Conservation (phyloP, 331 rosid genomes). For the Arachis monticola region DNA sequence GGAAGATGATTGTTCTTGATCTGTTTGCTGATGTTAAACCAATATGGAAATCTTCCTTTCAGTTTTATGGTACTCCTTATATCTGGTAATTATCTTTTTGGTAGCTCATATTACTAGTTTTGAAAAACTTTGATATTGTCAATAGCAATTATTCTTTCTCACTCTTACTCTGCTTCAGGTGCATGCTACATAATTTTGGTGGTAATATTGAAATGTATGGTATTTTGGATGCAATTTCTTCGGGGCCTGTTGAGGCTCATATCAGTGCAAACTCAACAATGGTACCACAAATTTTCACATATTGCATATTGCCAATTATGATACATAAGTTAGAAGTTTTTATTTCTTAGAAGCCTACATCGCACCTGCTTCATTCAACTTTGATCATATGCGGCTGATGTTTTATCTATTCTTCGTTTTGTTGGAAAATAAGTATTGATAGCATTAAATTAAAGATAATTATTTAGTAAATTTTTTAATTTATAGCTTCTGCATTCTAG, state of each 20-base stretch:
- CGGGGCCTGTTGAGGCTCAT: constrained; percentile 93
- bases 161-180: constrained; percentile 58
- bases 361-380: background rate
- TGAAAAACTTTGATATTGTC: constrained; percentile 9
- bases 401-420: constrained; percentile 26
- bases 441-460: constrained; percentile 18
- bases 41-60: constrained; percentile 82
- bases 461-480: constrained; percentile 17
- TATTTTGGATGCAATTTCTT: constrained; percentile 70
- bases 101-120: constrained; percentile 25
- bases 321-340: background rate
- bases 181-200: constrained; percentile 93
- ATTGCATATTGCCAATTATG: constrained; percentile 15
- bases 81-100: constrained; percentile 67
- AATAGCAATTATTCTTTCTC: constrained; percentile 6
- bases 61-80: constrained; percentile 93
- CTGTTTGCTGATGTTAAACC: constrained; percentile 97
- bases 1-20: constrained; percentile 98
- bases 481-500: constrained; percentile 23
- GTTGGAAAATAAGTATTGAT: background rate
- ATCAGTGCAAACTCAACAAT: constrained; percentile 82
- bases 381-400: background rate
- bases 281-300: constrained; percentile 54
- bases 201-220: constrained; percentile 99
- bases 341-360: constrained; percentile 29